A percentile compares a stretch with the other conserved stretches of the same genome.
Evolutionary conservation across 2,329 filamentous ascomycete genomes (phyloP).

Genomic region (Botrytis pseudocinerea): DNA sequence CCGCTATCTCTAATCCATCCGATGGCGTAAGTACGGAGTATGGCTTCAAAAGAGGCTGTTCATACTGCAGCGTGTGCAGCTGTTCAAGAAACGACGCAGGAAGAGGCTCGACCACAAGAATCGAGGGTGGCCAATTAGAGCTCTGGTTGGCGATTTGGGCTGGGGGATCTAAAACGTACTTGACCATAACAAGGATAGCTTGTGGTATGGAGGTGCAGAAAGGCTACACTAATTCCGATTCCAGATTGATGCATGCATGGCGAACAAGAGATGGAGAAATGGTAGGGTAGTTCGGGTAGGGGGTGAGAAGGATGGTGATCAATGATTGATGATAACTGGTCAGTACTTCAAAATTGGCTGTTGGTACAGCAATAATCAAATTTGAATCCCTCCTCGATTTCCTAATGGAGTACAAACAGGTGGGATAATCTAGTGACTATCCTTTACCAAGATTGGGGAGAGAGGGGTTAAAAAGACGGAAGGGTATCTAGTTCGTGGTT

Average conservation of each 20-base stretch:
- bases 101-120: conserved; percentile 11
- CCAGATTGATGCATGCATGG: conserved; percentile 10
- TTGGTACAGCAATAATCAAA: conserved; percentile 14
- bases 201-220: neutral
- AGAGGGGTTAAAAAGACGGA: conserved; percentile 4
- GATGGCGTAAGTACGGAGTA: conserved; percentile 5
- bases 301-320: neutral
- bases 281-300: conserved; percentile 9
- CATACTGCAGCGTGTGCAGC: conserved; percentile 1
- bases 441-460: neutral
- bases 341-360: neutral
- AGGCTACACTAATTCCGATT: neutral
- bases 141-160: neutral
- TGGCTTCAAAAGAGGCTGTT: conserved; percentile 8
- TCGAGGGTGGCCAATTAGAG: neutral
- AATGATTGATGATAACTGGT: conserved; percentile 1
- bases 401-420: neutral
- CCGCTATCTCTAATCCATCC: neutral
- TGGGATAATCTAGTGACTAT: neutral
- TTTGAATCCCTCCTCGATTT: neutral
- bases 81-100: conserved; percentile 5
- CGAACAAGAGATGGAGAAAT: conserved; percentile 15
- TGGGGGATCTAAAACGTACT: conserved; percentile 11
- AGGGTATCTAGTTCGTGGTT: neutral
- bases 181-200: neutral